Percentiles rank a stretch among this genome's conserved stretches.
These are phyloP conservation scores for Carallia pectinifolia DNA, from an alignment of 345 rosid species.

Conservation along the genomic window DNA sequence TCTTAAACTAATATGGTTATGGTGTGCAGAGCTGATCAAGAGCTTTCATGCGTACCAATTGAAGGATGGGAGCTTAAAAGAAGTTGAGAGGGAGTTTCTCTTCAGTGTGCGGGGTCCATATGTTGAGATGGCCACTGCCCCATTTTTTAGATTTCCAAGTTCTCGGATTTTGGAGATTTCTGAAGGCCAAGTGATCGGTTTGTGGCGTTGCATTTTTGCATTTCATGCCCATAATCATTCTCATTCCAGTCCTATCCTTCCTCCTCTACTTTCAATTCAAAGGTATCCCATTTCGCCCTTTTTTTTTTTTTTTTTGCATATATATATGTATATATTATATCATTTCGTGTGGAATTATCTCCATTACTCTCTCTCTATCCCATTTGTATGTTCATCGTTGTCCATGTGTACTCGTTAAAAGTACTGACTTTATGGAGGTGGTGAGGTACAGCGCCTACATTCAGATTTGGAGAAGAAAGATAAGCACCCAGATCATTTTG, in stretches of 20 bases:
- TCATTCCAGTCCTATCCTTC: conserved; percentile 6
- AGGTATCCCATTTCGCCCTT: conserved; percentile 5
- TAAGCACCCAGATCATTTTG: too few relatives aligned
- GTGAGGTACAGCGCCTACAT: too few relatives aligned
- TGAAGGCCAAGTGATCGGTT: conserved; percentile 31
- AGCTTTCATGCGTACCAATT: conserved; percentile 39
- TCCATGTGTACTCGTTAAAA: too few relatives aligned
- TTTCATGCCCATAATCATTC: conserved; percentile 21
- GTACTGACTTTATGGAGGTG: too few relatives aligned
- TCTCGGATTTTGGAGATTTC: conserved; percentile 19
- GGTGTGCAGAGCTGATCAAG: conserved; percentile 35
- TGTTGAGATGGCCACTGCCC: conserved; percentile 31
- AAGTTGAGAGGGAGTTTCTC: conserved; percentile 35
- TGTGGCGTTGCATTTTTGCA: conserved; percentile 35
- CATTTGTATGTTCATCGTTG: background rate
- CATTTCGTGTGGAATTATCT: too few relatives aligned
- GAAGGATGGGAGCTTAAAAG: conserved; percentile 23
- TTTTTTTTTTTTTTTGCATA: background rate
- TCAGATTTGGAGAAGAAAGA: too few relatives aligned
- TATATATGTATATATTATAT: too few relatives aligned
- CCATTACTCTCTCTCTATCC: background rate
- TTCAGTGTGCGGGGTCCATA: conserved; percentile 22
- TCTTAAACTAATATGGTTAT: background rate
- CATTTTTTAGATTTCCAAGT: conserved; percentile 26
- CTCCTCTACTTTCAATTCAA: conserved; percentile 25